Evolutionary conservation across 306 rosid genomes (phyloP).

Genomic region (Gleditsia sinensis): DNA sequence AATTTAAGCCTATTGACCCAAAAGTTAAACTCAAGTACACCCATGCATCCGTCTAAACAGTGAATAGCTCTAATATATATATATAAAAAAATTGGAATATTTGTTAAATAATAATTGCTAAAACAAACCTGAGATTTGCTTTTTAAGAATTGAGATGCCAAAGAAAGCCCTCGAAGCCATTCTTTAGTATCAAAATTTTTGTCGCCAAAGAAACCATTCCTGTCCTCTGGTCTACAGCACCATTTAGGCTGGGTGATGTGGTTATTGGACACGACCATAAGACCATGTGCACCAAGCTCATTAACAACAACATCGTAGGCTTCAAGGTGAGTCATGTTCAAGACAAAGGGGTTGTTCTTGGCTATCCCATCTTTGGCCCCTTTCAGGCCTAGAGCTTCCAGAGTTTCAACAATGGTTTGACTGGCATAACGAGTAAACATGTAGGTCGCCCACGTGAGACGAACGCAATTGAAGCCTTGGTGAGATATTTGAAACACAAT

Average conservation of each 20-base stretch:
- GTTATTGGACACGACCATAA: constrained; percentile 35
- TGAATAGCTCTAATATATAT: too few relatives aligned
- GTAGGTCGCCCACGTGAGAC: constrained; percentile 36
- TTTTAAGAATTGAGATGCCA: constrained; percentile 14
- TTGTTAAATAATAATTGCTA: too few relatives aligned
- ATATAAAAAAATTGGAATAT: too few relatives aligned
- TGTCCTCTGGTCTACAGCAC: constrained; percentile 30
- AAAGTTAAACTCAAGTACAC: too few relatives aligned
- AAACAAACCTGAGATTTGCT: too few relatives aligned
- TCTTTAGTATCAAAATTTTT: constrained; percentile 17
- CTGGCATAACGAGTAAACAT: constrained; percentile 28
- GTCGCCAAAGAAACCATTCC: constrained; percentile 39
- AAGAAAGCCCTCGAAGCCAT: constrained; percentile 33
- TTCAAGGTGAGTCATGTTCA: constrained; percentile 24
- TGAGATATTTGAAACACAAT: neutral
- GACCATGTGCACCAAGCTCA: neutral
- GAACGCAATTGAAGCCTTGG: constrained; percentile 25
- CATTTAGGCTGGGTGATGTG: constrained; percentile 40
- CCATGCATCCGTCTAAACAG: too few relatives aligned
- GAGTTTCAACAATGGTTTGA: neutral
- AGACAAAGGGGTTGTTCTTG: neutral
- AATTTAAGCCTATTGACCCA: too few relatives aligned
- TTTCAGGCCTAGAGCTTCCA: neutral
- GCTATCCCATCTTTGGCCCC: neutral
- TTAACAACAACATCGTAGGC: constrained; percentile 25